A percentile compares a stretch with the other conserved stretches of the same genome.
These are phyloP conservation scores for Collybia sordida DNA, from an alignment of 768 basidiomycete genomes.

Conservation along the genomic window DNA sequence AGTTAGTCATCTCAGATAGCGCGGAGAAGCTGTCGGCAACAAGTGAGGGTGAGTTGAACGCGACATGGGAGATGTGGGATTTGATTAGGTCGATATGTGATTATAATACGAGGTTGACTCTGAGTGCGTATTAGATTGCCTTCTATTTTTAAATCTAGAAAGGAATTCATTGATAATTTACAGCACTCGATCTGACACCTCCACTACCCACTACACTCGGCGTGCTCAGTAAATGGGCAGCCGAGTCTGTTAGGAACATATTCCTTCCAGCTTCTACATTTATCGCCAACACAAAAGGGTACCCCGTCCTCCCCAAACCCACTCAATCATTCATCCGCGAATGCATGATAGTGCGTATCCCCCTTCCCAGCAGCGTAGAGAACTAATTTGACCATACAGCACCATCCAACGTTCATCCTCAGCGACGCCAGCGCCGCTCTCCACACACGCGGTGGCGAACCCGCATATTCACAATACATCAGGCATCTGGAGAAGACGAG, in stretches of 20 bases:
- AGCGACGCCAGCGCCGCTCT: conserved; percentile 60
- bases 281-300: conserved; percentile 94
- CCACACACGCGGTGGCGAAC: conserved; percentile 82
- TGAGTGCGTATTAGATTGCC: conserved; percentile 47
- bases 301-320: conserved; percentile 92
- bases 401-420: conserved; percentile 82
- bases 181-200: conserved; percentile 90
- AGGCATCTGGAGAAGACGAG: conserved; percentile 82
- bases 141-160: no score
- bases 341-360: conserved; percentile 84
- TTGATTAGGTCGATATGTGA: conserved; percentile 87
- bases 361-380: no score
- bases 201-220: conserved; percentile 79
- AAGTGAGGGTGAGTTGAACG: conserved; percentile 60
- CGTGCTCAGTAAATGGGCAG: conserved; percentile 84
- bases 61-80: conserved; percentile 99
- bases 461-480: conserved; percentile 89
- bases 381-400: conserved; percentile 43
- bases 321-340: conserved; percentile 90
- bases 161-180: conserved; percentile 12
- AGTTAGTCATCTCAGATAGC: conserved; percentile 35
- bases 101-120: conserved; percentile 70
- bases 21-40: conserved; percentile 31
- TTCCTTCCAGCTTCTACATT: conserved; percentile 90
- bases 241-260: conserved; percentile 89